These are phyloP conservation scores for Edaphochlamys debaryana DNA, from an alignment of 139 green algal genomes.

Conservation along the genomic window DNA sequence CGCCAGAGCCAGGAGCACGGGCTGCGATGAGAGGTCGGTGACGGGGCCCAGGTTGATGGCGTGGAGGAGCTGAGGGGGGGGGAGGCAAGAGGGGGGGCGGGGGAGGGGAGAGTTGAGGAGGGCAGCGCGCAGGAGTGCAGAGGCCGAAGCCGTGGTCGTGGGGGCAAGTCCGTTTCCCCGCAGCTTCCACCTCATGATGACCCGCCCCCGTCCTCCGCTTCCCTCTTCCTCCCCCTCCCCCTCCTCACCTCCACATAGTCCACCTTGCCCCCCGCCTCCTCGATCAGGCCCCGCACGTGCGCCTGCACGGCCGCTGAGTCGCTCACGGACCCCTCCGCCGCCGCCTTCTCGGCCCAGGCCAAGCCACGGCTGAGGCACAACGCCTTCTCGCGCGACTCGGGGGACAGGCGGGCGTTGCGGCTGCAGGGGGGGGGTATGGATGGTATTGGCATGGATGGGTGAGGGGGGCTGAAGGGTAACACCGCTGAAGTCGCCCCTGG, in stretches of 20 bases:
- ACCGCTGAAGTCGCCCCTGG: too few species aligned
- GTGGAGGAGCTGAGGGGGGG: slow-evolving; percentile 64
- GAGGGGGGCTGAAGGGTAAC: neutral
- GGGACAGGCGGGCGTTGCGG: slow-evolving; percentile 87
- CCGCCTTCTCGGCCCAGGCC: slow-evolving; percentile 39
- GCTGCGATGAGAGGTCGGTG: slow-evolving; percentile 36
- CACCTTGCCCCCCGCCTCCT: slow-evolving; percentile 70
- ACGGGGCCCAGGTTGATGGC: slow-evolving; percentile 71
- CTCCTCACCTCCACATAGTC: slow-evolving; percentile 89
- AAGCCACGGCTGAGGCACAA: slow-evolving; percentile 71
- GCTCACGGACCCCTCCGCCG: neutral
- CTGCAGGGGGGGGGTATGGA: too few species aligned
- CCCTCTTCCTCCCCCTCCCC: too few species aligned
- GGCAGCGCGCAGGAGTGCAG: neutral
- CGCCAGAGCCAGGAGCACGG: slow-evolving; percentile 81
- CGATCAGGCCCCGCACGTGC: slow-evolving; percentile 59
- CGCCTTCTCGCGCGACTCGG: slow-evolving; percentile 67
- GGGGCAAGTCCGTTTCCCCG: too few species aligned
- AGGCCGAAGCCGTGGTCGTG: too few species aligned
- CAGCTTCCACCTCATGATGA: too few species aligned
- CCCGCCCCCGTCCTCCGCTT: too few species aligned
- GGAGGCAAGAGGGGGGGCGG: neutral
- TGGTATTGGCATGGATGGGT: too few species aligned
- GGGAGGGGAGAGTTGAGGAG: neutral
- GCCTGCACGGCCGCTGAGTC: slow-evolving; percentile 45